These are phyloP conservation scores for Parastagonospora avenae DNA, from an alignment of 2,329 filamentous ascomycete genomes.

Conservation along the genomic window DNA sequence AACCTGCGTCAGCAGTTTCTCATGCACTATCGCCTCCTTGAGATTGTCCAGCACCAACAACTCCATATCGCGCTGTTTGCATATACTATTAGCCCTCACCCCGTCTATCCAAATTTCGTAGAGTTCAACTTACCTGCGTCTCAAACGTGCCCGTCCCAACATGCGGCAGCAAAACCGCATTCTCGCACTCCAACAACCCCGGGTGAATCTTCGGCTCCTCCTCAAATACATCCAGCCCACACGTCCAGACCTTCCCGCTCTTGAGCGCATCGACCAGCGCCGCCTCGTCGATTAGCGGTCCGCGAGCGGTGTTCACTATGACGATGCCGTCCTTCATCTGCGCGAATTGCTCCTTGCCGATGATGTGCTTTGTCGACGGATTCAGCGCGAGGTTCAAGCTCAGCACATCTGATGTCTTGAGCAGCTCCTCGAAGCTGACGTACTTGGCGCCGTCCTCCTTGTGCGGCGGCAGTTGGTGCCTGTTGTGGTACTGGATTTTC, in stretches of 20 bases:
- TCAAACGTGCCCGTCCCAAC: constrained; percentile 65
- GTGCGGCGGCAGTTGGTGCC: constrained; percentile 44
- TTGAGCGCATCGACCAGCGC: constrained; percentile 61
- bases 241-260: constrained; percentile 59
- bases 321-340: constrained; percentile 62
- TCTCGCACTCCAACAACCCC: constrained; percentile 56
- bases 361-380: constrained; percentile 58
- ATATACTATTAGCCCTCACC: no score
- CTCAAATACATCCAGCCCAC: constrained; percentile 64
- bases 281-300: constrained; percentile 62
- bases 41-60: constrained; percentile 63
- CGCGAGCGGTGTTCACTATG: constrained; percentile 64
- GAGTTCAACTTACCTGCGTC: constrained; percentile 53
- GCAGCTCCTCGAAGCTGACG: constrained; percentile 61
- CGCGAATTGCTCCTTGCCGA: constrained; percentile 56
- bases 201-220: constrained; percentile 61
- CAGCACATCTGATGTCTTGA: constrained; percentile 60
- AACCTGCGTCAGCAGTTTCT: constrained; percentile 64
- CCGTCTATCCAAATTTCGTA: constrained; percentile 23
- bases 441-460: constrained; percentile 56
- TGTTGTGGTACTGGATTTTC: constrained; percentile 65
- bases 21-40: constrained; percentile 61
- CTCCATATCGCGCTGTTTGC: constrained; percentile 61
- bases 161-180: constrained; percentile 63
- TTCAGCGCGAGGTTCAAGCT: constrained; percentile 60